phyloP scores from a whole-genome alignment of 495 filamentous ascomycete species.

The Geoglossum glabrum region DNA sequence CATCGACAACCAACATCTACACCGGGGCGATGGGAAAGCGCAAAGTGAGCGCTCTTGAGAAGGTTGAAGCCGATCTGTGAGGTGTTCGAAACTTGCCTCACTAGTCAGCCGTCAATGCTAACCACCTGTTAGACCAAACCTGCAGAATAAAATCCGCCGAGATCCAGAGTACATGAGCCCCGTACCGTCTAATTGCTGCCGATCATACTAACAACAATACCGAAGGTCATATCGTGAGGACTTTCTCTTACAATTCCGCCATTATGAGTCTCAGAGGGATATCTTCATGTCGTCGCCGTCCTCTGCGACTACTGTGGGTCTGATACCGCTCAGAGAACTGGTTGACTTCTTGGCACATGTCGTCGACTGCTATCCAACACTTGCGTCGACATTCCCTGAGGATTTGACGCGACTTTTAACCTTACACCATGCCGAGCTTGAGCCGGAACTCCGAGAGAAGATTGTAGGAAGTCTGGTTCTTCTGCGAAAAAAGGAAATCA shows the following conservation, averaged over 20 bases:
- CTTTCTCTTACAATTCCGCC: slow-evolving; percentile 70
- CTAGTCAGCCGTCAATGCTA: slow-evolving; percentile 4
- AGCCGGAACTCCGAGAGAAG: slow-evolving; percentile 75
- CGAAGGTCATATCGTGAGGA: slow-evolving; percentile 58
- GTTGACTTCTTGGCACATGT: slow-evolving; percentile 84
- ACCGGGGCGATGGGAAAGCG: slow-evolving; percentile 47
- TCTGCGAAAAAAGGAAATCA: slow-evolving; percentile 71
- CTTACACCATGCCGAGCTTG: slow-evolving; percentile 59
- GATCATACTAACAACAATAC: slow-evolving; percentile 14
- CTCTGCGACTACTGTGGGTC: slow-evolving; percentile 49
- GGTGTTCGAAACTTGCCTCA: slow-evolving; percentile 10
- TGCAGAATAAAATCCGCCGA: slow-evolving; percentile 74
- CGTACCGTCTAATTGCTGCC: background rate
- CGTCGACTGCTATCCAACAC: slow-evolving; percentile 74
- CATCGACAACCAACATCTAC: background rate
- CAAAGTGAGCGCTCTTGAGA: slow-evolving; percentile 78
- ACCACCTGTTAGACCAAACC: slow-evolving; percentile 36
- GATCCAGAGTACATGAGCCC: slow-evolving; percentile 45
- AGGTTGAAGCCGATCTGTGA: slow-evolving; percentile 77
- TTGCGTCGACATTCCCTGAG: slow-evolving; percentile 55
- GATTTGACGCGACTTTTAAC: slow-evolving; percentile 64
- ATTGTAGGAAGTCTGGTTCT: slow-evolving; percentile 79
- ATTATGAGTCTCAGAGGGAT: slow-evolving; percentile 78
- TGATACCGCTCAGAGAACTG: slow-evolving; percentile 63
- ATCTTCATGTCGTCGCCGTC: slow-evolving; percentile 73